Conservation (phyloP, 345 rosid species). For the Gossypium rotundifolium region DNA sequence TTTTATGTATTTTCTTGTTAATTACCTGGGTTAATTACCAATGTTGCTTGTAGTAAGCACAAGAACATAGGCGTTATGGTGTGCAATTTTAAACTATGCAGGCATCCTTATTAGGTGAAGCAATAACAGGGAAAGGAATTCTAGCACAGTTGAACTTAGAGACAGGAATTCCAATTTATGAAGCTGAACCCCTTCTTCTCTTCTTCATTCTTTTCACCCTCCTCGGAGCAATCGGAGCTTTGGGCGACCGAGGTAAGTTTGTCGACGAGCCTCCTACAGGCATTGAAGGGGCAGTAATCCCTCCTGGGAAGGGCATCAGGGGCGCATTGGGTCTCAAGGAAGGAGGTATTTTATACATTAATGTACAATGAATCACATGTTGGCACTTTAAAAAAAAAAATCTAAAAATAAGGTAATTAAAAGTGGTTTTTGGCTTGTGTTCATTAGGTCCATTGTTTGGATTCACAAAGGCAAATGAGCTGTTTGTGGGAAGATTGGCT, state of each 20-base stretch:
- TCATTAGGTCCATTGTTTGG: slow-evolving; percentile 80
- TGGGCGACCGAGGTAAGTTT: slow-evolving; percentile 84
- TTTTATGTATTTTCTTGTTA: no score
- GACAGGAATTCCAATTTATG: slow-evolving; percentile 92
- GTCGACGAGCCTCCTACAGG: slow-evolving; percentile 81
- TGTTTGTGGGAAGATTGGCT: slow-evolving; percentile 90
- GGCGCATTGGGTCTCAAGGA: slow-evolving; percentile 79
- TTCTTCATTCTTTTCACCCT: slow-evolving; percentile 93
- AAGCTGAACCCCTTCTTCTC: slow-evolving; percentile 93
- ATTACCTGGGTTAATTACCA: no score
- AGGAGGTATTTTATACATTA: slow-evolving; percentile 42
- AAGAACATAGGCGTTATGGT: neutral
- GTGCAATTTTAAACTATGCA: slow-evolving; percentile 11
- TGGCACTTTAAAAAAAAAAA: no score
- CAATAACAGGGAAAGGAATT: slow-evolving; percentile 85
- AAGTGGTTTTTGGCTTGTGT: neutral
- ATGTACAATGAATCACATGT: no score
- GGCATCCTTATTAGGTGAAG: slow-evolving; percentile 96
- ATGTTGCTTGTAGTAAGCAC: neutral
- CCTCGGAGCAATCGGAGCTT: slow-evolving; percentile 94
- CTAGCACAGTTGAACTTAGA: slow-evolving; percentile 76
- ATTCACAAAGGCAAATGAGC: slow-evolving; percentile 87
- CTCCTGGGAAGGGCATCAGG: slow-evolving; percentile 68
- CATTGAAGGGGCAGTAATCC: slow-evolving; percentile 67
- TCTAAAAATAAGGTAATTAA: no score